A percentile compares a stretch with the other conserved stretches of the same genome.
Conservation (phyloP, 371 early-diverging fungal genomes). For the Mortierella sp. region DNA sequence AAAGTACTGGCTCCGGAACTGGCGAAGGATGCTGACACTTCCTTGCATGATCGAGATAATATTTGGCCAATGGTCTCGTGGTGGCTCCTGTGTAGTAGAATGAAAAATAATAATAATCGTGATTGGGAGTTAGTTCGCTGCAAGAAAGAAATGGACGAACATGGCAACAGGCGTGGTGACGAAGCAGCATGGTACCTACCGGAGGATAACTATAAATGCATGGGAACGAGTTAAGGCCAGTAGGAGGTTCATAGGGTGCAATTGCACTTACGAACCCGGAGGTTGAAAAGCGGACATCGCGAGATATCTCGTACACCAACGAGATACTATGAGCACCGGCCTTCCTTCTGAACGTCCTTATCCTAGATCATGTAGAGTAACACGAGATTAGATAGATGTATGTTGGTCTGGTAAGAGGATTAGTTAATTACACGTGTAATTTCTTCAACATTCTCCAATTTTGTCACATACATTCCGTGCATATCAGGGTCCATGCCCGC, state of each 20-base stretch:
- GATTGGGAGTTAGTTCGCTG: not conserved
- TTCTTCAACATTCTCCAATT: not conserved
- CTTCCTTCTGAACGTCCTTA: constrained; percentile 67
- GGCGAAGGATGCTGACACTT: constrained; percentile 59
- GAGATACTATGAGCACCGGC: constrained; percentile 69
- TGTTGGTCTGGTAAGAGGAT: not conserved
- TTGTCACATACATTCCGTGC: constrained; percentile 65
- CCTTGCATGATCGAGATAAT: constrained; percentile 77
- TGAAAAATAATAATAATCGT: not conserved
- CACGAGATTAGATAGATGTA: not conserved
- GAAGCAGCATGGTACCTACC: constrained; percentile 46
- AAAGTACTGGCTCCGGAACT: constrained; percentile 65
- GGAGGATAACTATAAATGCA: constrained; percentile 77
- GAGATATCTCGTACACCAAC: constrained; percentile 70
- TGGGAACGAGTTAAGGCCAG: constrained; percentile 77
- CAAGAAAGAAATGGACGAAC: not conserved
- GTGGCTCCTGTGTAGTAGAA: constrained; percentile 61
- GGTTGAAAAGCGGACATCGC: constrained; percentile 65
- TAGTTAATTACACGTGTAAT: not conserved
- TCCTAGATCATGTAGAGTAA: constrained; percentile 52
- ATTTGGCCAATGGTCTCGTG: constrained; percentile 73
- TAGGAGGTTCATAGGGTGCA: constrained; percentile 72
- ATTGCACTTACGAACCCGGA: constrained; percentile 68
- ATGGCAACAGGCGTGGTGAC: not conserved
- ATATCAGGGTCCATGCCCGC: constrained; percentile 68